A percentile compares a stretch with the other conserved stretches of the same genome.
These are phyloP conservation scores for Ophiostoma sp. DNA, from an alignment of 2,329 filamentous ascomycete species.

Conservation along the genomic window DNA sequence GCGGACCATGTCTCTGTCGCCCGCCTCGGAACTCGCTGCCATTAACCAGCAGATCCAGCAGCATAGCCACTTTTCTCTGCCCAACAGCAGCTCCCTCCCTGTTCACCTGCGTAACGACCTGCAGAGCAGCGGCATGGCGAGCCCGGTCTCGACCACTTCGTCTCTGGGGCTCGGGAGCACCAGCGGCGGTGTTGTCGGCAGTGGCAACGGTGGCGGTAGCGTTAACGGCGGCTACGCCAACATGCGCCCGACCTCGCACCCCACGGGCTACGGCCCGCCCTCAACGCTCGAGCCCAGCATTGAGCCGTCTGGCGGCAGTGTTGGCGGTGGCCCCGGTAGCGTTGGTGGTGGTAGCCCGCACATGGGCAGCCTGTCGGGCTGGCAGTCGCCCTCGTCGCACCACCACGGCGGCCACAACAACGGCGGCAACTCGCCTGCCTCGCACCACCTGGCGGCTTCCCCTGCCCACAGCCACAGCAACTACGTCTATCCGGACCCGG, in stretches of 20 bases:
- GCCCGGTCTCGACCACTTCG: constrained; percentile 66
- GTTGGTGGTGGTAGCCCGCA: constrained; percentile 86
- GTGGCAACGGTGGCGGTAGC: neutral
- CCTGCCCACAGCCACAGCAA: constrained; percentile 32
- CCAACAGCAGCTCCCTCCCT: constrained; percentile 75
- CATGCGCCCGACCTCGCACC: constrained; percentile 80
- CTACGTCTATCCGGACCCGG: constrained; percentile 82
- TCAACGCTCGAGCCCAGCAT: constrained; percentile 82
- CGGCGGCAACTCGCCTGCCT: constrained; percentile 41
- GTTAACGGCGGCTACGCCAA: constrained; percentile 49
- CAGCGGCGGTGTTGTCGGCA: neutral
- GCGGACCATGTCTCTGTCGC: constrained; percentile 75
- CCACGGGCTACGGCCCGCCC: constrained; percentile 75
- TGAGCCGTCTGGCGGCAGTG: constrained; percentile 58
- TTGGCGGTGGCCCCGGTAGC: constrained; percentile 41
- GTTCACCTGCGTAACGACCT: constrained; percentile 78
- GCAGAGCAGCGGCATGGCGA: constrained; percentile 55
- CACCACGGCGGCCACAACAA: constrained; percentile 56
- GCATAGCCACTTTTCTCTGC: constrained; percentile 60
- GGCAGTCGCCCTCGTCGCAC: constrained; percentile 81
- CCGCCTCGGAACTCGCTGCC: constrained; percentile 70
- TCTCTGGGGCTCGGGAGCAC: constrained; percentile 12
- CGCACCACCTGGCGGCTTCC: constrained; percentile 22
- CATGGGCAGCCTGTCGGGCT: constrained; percentile 70
- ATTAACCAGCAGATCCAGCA: constrained; percentile 68